Evolutionary conservation across 2,329 filamentous ascomycete genomes (phyloP).

Genomic region (Pseudogymnoascus sp.): DNA sequence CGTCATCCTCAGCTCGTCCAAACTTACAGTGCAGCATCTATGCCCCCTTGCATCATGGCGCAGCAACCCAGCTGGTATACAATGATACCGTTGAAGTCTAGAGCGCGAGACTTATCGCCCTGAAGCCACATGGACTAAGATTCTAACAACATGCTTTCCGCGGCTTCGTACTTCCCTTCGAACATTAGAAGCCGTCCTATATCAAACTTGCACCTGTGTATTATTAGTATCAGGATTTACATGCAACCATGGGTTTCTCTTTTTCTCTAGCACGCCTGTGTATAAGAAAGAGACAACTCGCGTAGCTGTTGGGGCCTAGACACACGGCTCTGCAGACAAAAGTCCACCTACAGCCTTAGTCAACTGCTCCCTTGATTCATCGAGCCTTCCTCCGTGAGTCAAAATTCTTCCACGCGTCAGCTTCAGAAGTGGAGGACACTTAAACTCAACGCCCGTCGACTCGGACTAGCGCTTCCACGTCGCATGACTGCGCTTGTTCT

Average conservation of each 20-base stretch:
- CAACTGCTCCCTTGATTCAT: background rate
- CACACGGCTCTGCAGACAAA: background rate
- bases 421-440: background rate
- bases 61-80: background rate
- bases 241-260: background rate
- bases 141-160: background rate
- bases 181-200: background rate
- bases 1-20: background rate
- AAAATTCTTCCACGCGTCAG: background rate
- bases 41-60: background rate
- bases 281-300: background rate
- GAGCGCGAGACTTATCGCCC: background rate
- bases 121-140: background rate
- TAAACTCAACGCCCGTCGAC: background rate
- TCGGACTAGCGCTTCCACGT: background rate
- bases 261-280: background rate
- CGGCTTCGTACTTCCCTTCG: background rate
- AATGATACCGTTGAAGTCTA: background rate
- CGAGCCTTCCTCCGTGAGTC: background rate
- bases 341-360: background rate
- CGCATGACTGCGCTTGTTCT: background rate
- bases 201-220: background rate
- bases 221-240: background rate
- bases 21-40: background rate
- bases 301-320: background rate